phyloP scores from a whole-genome alignment of 106 monocot species.

The Allium cepa region DNA sequence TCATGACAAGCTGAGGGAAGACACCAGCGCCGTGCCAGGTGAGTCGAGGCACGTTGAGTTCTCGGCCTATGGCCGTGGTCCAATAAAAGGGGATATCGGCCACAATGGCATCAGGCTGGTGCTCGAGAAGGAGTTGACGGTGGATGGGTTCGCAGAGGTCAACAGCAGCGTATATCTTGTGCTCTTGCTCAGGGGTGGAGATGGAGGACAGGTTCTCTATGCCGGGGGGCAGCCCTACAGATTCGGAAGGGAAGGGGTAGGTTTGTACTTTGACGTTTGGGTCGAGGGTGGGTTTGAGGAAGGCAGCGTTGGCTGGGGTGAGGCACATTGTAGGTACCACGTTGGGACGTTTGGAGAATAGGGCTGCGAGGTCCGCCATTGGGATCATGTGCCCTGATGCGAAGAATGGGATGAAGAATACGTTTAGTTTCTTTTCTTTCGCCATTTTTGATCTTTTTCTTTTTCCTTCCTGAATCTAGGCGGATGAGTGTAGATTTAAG shows the following conservation, averaged over 20 bases:
- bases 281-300: slow-evolving; percentile 2
- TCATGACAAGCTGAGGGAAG: slow-evolving; percentile 6
- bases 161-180: background rate
- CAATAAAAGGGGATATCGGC: background rate
- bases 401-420: slow-evolving; percentile 60
- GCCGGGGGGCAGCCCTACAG: background rate
- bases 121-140: background rate
- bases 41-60: background rate
- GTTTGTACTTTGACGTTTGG: background rate
- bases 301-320: background rate
- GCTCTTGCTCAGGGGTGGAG: background rate
- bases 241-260: slow-evolving; percentile 6
- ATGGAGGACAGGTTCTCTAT: background rate
- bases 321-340: slow-evolving; percentile 30
- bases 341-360: slow-evolving; percentile 19
- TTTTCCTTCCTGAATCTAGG: no score
- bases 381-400: slow-evolving; percentile 51
- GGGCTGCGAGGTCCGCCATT: slow-evolving; percentile 34
- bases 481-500: no score
- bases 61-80: background rate
- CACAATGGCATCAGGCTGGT: slow-evolving; percentile 1
- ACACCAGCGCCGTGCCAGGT: background rate
- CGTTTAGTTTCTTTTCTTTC: slow-evolving; percentile 10
- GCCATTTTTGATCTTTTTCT: no score
- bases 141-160: background rate